Percentiles rank a stretch among this genome's conserved stretches.
These are phyloP conservation scores for Kokia cookei DNA, from an alignment of 441 rosid genomes.

Conservation along the genomic window DNA sequence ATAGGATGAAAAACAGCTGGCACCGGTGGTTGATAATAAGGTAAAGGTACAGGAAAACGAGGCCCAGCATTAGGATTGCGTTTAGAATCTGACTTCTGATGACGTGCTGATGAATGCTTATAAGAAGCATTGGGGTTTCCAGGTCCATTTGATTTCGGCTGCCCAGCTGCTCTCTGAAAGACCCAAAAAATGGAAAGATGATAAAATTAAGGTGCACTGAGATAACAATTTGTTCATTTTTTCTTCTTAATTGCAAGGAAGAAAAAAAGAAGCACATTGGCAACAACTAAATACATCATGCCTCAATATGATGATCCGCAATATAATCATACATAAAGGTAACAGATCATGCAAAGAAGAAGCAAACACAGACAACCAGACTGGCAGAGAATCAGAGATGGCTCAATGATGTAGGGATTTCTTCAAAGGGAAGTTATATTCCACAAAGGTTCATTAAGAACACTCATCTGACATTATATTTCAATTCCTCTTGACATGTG, in stretches of 20 bases:
- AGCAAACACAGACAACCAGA: neutral
- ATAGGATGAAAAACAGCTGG: conserved; percentile 55
- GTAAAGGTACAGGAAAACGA: conserved; percentile 45
- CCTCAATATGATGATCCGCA: neutral
- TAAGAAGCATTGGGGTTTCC: conserved; percentile 47
- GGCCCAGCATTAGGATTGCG: conserved; percentile 51
- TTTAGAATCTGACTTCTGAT: conserved; percentile 60
- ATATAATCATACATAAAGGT: neutral
- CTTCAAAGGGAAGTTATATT: neutral
- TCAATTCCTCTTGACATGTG: neutral
- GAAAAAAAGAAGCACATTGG: neutral
- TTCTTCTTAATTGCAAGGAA: neutral
- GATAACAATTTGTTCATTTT: neutral
- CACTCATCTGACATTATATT: neutral
- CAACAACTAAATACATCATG: neutral
- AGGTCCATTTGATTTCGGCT: conserved; percentile 44
- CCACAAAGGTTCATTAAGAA: neutral
- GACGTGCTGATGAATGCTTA: conserved; percentile 47
- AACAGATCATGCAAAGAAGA: neutral
- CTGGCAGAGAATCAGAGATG: neutral
- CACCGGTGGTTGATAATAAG: conserved; percentile 47
- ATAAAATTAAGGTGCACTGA: neutral
- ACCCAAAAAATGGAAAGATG: conserved; percentile 3
- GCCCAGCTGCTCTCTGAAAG: conserved; percentile 50
- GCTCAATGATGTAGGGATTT: neutral